phyloP scores from a whole-genome alignment of 345 rosid genomes.

The rapeseed (Brassica napus) region DNA sequence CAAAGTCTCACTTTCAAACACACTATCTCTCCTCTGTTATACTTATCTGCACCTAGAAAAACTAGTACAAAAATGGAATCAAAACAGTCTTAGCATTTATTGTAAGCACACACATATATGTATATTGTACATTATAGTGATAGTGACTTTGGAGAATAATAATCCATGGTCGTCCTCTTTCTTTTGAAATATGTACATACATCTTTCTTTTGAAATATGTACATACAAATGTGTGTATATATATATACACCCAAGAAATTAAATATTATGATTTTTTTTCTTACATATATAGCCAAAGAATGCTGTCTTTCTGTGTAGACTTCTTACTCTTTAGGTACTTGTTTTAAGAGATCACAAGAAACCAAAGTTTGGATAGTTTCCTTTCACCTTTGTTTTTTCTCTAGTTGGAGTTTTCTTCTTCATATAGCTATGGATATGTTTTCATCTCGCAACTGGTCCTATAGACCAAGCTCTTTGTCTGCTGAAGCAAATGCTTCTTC shows the following conservation, averaged over 20 bases:
- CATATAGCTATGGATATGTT: constrained; percentile 47
- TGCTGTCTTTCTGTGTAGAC: constrained; percentile 58
- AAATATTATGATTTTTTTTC: background rate
- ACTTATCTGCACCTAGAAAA: constrained; percentile 42
- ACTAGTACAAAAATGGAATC: constrained; percentile 38
- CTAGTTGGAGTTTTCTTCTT: constrained; percentile 50
- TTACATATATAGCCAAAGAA: constrained; percentile 52
- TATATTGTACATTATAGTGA: constrained; percentile 49
- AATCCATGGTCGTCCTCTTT: constrained; percentile 61
- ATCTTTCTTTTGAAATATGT: constrained; percentile 47
- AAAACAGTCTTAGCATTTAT: constrained; percentile 44
- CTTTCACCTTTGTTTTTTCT: constrained; percentile 33
- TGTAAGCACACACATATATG: constrained; percentile 43
- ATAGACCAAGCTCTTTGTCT: constrained; percentile 59
- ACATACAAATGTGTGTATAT: constrained; percentile 11
- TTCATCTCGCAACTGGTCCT: constrained; percentile 62
- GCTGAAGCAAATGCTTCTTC: constrained; percentile 72
- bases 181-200: constrained; percentile 39
- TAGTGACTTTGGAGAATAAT: constrained; percentile 72
- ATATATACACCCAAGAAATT: constrained; percentile 20
- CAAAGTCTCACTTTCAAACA: constrained; percentile 38
- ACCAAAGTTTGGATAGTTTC: constrained; percentile 49
- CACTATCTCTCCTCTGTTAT: constrained; percentile 40
- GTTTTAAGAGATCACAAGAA: constrained; percentile 44
- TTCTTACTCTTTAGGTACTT: constrained; percentile 49